Conservation (phyloP, 768 basidiomycete species). For the Cyclocybe aegerita region DNA sequence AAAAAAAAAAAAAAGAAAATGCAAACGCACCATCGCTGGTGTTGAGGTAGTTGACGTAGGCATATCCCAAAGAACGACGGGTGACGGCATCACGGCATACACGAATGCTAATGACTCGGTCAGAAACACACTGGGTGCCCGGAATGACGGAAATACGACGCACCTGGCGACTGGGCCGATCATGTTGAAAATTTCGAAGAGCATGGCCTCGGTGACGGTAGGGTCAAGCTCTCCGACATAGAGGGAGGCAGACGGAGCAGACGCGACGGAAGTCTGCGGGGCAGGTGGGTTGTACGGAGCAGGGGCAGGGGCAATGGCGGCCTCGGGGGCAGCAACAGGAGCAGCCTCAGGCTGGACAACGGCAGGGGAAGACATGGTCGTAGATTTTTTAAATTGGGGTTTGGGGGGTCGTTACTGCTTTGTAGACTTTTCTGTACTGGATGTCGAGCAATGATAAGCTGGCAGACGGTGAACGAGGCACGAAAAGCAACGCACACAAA, state of each 20-base stretch:
- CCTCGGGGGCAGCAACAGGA: slow-evolving; percentile 48
- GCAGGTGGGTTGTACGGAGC: slow-evolving; percentile 61
- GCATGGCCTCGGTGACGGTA: slow-evolving; percentile 98
- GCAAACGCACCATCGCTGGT: slow-evolving; percentile 75
- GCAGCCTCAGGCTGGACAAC: slow-evolving; percentile 53
- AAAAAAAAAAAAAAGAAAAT: background rate
- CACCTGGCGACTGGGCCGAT: slow-evolving; percentile 98
- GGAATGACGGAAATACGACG: slow-evolving; percentile 23
- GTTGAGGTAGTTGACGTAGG: slow-evolving; percentile 99
- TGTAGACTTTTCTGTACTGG: slow-evolving; percentile 75
- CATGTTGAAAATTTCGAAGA: slow-evolving; percentile 99
- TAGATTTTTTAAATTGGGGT: slow-evolving; percentile 43
- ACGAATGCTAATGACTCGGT: slow-evolving; percentile 68
- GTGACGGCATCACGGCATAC: slow-evolving; percentile 99
- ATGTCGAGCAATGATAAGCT: slow-evolving; percentile 15
- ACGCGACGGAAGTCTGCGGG: slow-evolving; percentile 51
- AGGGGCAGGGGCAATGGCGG: slow-evolving; percentile 44
- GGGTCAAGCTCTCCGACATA: slow-evolving; percentile 99
- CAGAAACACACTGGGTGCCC: slow-evolving; percentile 8
- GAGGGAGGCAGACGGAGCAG: slow-evolving; percentile 87
- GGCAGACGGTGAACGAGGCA: slow-evolving; percentile 10
- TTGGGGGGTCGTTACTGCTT: slow-evolving; percentile 89
- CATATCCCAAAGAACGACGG: slow-evolving; percentile 98
- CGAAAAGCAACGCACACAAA: slow-evolving; percentile 50
- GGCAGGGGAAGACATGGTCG: slow-evolving; percentile 58